Base-by-base conservation (phyloP, 306 rosid genomes). In the Prinsepia uniflora region DNA sequence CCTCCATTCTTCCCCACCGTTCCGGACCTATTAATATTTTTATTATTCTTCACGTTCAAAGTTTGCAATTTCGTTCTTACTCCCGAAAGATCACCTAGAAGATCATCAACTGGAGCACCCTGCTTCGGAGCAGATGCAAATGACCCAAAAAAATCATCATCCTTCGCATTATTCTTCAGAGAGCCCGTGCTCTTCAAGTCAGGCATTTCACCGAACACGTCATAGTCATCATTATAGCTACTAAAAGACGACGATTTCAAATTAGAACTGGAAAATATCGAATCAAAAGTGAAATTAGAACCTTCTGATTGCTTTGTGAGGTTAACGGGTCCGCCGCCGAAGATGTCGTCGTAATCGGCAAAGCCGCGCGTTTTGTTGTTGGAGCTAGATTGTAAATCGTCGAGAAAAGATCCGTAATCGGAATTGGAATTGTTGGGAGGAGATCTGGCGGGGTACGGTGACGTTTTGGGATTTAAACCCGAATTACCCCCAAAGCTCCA, bases 151-250 rank as follows among this genome's bases (percentile, higher is more conserved):
- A 77, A 40, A 41, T 75, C 78, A 40, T 75, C 88, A 43, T 43
- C 57, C 44, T 81, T 81, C 34, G 71, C 44, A 20, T 56, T 86
- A 18, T 36, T 60, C n/a, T 79, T 84, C 8, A 68, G 49, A 55
- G 81, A 69, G 40, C 7, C 78, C 17, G 80, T 42, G 74, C 62
- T 75, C 63, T 81, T 78, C 66, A 74, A 66, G 44, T 82, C 89
- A 18, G 86, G 81, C 74, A 79, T 75, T 70, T 82, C 92, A 71
- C 88, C 89, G 81, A 94, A 91, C 65, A 89, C 67, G 61, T 85
- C 99, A 77, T 86, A 80, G 18, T 41, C 93, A 65, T 79, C 85
- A 20, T 22, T 10, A 36, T 64, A 77, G 47, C 10, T 62, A 44
- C 14, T 34, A n/a, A 72, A 44, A 14, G 81, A 49, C 12, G 89